Conservation (phyloP, 805 yeast species). For the Metschnikowia bowlesiae region DNA sequence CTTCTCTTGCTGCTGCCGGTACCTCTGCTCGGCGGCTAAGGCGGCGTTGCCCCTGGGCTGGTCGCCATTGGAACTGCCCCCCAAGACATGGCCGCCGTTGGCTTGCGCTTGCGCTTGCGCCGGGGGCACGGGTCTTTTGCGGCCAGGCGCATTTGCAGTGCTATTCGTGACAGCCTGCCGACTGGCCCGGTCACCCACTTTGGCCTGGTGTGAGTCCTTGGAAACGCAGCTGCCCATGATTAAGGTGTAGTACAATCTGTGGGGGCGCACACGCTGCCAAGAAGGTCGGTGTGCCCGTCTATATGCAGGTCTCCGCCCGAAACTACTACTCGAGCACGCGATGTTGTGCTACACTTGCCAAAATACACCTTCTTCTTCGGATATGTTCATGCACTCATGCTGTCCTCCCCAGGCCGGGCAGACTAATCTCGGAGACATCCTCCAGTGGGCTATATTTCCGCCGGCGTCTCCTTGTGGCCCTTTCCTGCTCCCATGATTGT, state of each 20-base stretch:
- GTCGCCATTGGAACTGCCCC: not conserved
- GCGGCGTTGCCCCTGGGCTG: constrained; percentile 32
- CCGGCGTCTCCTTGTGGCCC: not conserved
- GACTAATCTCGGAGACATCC: too few species aligned
- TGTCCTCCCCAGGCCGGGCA: too few species aligned
- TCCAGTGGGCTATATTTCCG: too few species aligned
- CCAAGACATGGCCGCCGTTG: not conserved
- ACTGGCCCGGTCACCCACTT: not conserved
- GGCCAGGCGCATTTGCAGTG: not conserved
- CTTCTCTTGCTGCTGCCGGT: constrained; percentile 25
- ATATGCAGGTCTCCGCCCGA: not conserved
- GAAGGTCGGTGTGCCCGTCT: not conserved
- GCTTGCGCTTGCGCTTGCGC: not conserved
- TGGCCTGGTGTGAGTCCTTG: constrained; percentile 5
- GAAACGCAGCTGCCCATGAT: constrained; percentile 19
- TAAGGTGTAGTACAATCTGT: not conserved
- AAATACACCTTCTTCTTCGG: too few species aligned
- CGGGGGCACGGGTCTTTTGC: not conserved
- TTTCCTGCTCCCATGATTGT: not conserved
- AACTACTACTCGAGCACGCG: too few species aligned
- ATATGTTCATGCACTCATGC: too few species aligned
- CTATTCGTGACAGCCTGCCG: not conserved
- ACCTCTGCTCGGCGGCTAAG: constrained; percentile 37
- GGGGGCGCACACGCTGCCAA: not conserved
- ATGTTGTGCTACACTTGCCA: too few species aligned